Base-by-base conservation (phyloP, 179 eudicot species). In the Drosera spatulata region DNA sequence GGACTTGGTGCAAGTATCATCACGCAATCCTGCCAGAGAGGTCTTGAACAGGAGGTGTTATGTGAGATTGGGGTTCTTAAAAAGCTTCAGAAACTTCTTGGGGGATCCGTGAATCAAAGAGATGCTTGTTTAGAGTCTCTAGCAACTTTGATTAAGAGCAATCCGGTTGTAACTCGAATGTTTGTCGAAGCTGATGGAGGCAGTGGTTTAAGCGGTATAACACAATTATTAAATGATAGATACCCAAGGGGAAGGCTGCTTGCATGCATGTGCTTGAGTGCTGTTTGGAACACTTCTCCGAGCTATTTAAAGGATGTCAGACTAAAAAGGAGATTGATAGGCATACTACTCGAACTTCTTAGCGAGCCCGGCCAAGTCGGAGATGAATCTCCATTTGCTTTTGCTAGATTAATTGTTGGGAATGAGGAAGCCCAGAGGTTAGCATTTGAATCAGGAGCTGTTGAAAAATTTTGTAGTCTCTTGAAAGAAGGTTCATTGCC, bases 291-390 rank as follows among this genome's bases (percentile, higher is more conserved):
- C 62, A 61, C 86, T 50, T 71, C 75, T 73, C 79, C 88, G 56
- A 72, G 83, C 58, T 70, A 76, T 74, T 72, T 74, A 59, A 82
- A 83, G 68, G 95, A 82, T 63, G 69, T 62, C 45, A 82, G 75
- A 69, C 79, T 77, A 46, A 79, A 76, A 77, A 80, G 74, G 15
- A 85, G 76, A 67, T 71, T 94, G 69, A 75, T 90, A 60, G 63
- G 48, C 54, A 66, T 84, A 40, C 71, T 94, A 65, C 71, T 86
- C 58, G 99, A 90, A 74, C 99, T 94, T 80, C 80, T 94, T 54
- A 91, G 85, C 71, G 97, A 90, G 71, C 84, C 90, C 69, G 81
- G 84, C 70, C 94, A 83, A 87, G 97, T 87, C 77, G 99, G 99
- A 57, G 97, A 94, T 70, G 99, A 94, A 73, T 85, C 99, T 71